These are phyloP conservation scores for Metarhizium humberi DNA, from an alignment of 2,329 filamentous ascomycete genomes.

Conservation along the genomic window DNA sequence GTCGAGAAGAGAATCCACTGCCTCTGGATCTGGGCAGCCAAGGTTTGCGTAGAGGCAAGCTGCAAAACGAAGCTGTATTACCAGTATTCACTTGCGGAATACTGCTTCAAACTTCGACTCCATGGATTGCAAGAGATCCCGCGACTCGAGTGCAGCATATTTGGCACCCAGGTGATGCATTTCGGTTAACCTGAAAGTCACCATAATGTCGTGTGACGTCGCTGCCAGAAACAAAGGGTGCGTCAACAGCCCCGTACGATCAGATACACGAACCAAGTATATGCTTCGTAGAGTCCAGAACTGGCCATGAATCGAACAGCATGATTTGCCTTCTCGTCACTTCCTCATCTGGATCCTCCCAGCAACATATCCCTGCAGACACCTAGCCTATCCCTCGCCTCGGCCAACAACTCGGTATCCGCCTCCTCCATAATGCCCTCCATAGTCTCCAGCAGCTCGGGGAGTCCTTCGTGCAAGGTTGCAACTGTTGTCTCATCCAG, in stretches of 20 bases:
- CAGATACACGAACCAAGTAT: no score
- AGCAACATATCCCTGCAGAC: conserved; percentile 40
- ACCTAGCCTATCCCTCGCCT: conserved; percentile 62
- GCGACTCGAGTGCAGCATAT: no score
- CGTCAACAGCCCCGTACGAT: no score
- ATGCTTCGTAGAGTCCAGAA: no score
- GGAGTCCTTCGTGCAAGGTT: conserved; percentile 50
- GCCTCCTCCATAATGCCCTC: conserved; percentile 32
- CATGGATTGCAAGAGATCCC: no score
- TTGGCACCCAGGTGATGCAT: not conserved
- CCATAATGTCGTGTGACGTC: not conserved
- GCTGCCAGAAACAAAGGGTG: no score
- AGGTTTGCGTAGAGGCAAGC: not conserved
- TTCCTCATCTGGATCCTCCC: conserved; percentile 5
- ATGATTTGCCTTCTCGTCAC: not conserved
- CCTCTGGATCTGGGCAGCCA: not conserved
- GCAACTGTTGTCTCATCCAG: conserved; percentile 58
- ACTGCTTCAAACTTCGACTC: not conserved
- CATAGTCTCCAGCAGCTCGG: conserved; percentile 35
- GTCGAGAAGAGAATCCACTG: not conserved
- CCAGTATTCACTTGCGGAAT: no score
- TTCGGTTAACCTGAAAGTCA: not conserved
- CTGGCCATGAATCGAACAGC: no score
- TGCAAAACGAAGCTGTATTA: not conserved
- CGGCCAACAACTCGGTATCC: conserved; percentile 61